phyloP scores from a whole-genome alignment of 768 basidiomycete species.

The Serendipita indica region DNA sequence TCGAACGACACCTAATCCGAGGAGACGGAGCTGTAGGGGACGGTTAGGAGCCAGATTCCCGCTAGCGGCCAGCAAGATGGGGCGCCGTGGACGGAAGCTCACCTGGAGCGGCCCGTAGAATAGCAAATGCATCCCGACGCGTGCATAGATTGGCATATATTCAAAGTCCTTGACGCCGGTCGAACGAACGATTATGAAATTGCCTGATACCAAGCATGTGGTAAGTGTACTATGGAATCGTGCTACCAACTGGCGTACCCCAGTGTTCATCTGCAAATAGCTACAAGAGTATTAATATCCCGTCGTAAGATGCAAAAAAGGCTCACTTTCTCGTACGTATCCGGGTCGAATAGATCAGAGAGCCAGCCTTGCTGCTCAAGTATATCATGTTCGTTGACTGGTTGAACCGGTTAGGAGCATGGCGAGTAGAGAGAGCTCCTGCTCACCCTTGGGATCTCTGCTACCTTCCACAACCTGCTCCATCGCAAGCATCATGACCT shows the following conservation, averaged over 20 bases:
- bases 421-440: not conserved
- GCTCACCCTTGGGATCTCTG: not conserved
- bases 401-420: not conserved
- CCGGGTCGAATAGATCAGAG: slow-evolving; percentile 13
- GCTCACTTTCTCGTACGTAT: slow-evolving; percentile 21
- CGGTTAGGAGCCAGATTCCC: not conserved
- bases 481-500: not conserved
- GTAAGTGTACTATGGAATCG: not conserved
- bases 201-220: not conserved
- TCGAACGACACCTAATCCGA: slow-evolving; percentile 36
- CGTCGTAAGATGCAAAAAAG: not conserved
- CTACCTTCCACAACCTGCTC: not conserved
- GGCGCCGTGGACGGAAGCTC: slow-evolving; percentile 18
- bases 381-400: slow-evolving; percentile 1
- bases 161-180: slow-evolving; percentile 44
- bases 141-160: slow-evolving; percentile 56
- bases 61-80: no score
- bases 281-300: slow-evolving; percentile 12
- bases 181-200: slow-evolving; percentile 18
- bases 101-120: slow-evolving; percentile 44
- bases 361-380: slow-evolving; percentile 2
- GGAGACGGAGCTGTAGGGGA: slow-evolving; percentile 18
- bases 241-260: slow-evolving; percentile 12
- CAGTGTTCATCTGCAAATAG: slow-evolving; percentile 24
- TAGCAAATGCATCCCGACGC: slow-evolving; percentile 61